Conservation (phyloP, 2,329 filamentous ascomycete species). For the Orbilia quercus region DNA sequence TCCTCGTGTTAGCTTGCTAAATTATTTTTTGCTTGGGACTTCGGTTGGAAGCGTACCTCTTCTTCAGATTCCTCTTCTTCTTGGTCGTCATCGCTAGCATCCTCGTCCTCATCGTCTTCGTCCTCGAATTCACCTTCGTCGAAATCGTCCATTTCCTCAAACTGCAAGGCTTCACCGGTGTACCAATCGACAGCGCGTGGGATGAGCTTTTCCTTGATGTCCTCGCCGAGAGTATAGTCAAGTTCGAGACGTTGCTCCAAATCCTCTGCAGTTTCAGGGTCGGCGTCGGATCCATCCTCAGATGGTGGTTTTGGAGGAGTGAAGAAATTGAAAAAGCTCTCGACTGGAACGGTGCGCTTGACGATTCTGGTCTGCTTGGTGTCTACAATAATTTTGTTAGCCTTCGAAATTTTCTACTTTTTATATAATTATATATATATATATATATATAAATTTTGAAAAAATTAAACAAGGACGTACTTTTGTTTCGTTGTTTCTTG, state of each 20-base stretch:
- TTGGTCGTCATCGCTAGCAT: slow-evolving; percentile 82
- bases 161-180: slow-evolving; percentile 95
- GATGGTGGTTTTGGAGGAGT: slow-evolving; percentile 90
- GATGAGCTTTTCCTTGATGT: slow-evolving; percentile 99
- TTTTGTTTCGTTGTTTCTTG: slow-evolving; percentile 99
- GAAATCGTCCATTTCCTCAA: slow-evolving; percentile 89
- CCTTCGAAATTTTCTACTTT: slow-evolving; percentile 8
- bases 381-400: slow-evolving; percentile 69
- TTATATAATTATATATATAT: too few species aligned
- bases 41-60: slow-evolving; percentile 69
- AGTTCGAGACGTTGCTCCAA: slow-evolving; percentile 98
- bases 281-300: slow-evolving; percentile 69
- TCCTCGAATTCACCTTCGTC: slow-evolving; percentile 88
- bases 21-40: neutral
- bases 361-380: slow-evolving; percentile 99
- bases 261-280: slow-evolving; percentile 82
- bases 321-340: slow-evolving; percentile 99
- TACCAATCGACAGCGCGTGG: slow-evolving; percentile 99
- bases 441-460: too few species aligned
- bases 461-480: slow-evolving; percentile 71
- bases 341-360: slow-evolving; percentile 98
- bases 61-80: slow-evolving; percentile 84
- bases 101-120: slow-evolving; percentile 90
- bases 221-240: slow-evolving; percentile 97
- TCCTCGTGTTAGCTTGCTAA: slow-evolving; percentile 37